Evolutionary conservation across 2,329 filamentous ascomycete genomes (phyloP).

Genomic region (Aspergillus bombycis): DNA sequence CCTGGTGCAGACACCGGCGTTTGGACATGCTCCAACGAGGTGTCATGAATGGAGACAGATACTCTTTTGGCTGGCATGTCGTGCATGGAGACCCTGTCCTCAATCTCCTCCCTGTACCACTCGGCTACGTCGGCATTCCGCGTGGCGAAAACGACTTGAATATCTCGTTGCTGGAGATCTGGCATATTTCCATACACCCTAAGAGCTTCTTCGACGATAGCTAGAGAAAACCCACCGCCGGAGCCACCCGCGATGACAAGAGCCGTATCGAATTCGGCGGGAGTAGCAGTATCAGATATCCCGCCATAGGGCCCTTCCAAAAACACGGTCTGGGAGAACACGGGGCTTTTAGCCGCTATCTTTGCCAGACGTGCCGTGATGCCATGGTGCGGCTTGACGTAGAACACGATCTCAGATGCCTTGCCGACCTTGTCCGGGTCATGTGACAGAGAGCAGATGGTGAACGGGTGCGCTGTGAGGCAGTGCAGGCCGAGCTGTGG

Average conservation of each 20-base stretch:
- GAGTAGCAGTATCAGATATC: slow-evolving; percentile 37
- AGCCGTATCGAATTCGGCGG: slow-evolving; percentile 45
- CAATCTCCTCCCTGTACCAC: slow-evolving; percentile 19
- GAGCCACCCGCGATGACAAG: slow-evolving; percentile 61
- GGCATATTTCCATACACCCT: slow-evolving; percentile 1
- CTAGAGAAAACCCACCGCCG: slow-evolving; percentile 57
- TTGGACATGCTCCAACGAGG: background rate
- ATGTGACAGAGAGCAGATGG: slow-evolving; percentile 55
- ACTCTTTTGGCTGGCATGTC: slow-evolving; percentile 9
- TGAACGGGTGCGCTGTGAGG: slow-evolving; percentile 58
- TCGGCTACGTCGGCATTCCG: background rate
- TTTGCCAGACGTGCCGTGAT: slow-evolving; percentile 53
- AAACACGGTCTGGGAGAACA: slow-evolving; percentile 47
- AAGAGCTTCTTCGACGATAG: slow-evolving; percentile 49
- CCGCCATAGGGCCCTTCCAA: slow-evolving; percentile 65
- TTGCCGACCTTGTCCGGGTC: slow-evolving; percentile 13
- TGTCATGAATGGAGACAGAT: slow-evolving; percentile 23
- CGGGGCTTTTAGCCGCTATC: slow-evolving; percentile 43
- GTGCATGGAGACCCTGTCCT: slow-evolving; percentile 6
- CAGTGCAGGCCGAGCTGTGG: slow-evolving; percentile 42
- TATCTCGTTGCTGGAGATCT: background rate
- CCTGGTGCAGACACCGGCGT: background rate
- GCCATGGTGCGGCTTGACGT: slow-evolving; percentile 54
- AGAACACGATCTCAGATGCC: slow-evolving; percentile 54
- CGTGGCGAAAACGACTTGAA: slow-evolving; percentile 21